Percentiles rank a stretch among this genome's conserved stretches.
Conservation (phyloP, 1,284 basidiomycete genomes). For the Apiotrichum brassicae region DNA sequence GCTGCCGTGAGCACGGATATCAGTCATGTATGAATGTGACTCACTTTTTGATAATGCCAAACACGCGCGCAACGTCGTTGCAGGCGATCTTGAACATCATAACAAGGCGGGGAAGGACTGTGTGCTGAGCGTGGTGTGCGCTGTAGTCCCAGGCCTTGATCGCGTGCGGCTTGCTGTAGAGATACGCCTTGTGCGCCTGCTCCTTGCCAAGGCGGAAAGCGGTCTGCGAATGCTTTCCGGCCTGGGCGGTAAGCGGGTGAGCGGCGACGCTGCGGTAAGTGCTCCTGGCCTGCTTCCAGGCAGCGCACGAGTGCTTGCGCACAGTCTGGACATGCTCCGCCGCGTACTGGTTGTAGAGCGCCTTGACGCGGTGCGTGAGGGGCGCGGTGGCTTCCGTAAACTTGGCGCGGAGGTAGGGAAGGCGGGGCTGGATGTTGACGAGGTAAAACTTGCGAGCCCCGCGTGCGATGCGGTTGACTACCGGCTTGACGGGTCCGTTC, state of each 20-base stretch:
- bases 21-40: conserved; percentile 4
- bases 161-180: conserved; percentile 28
- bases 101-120: conserved; percentile 14
- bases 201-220: conserved; percentile 22
- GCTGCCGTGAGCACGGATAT: conserved; percentile 5
- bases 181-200: conserved; percentile 28
- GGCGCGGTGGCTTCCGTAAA: conserved; percentile 31
- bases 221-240: conserved; percentile 24
- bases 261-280: conserved; percentile 21
- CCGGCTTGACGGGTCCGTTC: conserved; percentile 35
- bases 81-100: conserved; percentile 14
- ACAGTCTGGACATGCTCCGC: conserved; percentile 27
- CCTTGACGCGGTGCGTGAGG: conserved; percentile 22
- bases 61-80: conserved; percentile 3
- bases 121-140: conserved; percentile 13
- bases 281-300: conserved; percentile 14
- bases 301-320: conserved; percentile 18
- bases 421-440: conserved; percentile 38
- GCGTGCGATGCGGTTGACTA: conserved; percentile 24
- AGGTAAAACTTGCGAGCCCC: conserved; percentile 32
- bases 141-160: conserved; percentile 24
- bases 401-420: conserved; percentile 33
- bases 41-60: conserved; percentile 27
- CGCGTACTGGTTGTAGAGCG: conserved; percentile 21
- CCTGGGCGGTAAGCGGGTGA: conserved; percentile 33